Percentiles rank a stretch among this genome's conserved stretches.
Evolutionary conservation across 1,284 basidiomycete genomes (phyloP).

Genomic region (Ustilago loliicola): DNA sequence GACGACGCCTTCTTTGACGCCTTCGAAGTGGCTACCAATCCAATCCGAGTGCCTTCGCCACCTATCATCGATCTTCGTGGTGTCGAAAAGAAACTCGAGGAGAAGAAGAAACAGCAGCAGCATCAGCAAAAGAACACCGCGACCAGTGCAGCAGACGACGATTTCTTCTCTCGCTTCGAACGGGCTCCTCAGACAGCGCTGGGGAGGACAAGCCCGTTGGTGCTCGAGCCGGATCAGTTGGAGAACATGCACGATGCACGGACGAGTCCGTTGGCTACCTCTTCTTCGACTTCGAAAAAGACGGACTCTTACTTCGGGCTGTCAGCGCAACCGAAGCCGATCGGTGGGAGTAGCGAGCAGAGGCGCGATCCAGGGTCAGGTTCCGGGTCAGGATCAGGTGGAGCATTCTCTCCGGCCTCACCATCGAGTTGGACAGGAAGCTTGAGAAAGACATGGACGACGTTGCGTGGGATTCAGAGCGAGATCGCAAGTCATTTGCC

Average conservation of each 20-base stretch:
- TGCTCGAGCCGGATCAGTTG: slow-evolving; percentile 54
- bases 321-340: slow-evolving; percentile 36
- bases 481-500: slow-evolving; percentile 55
- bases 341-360: slow-evolving; percentile 11
- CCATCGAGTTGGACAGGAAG: slow-evolving; percentile 56
- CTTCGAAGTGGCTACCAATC: slow-evolving; percentile 46
- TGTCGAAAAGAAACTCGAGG: slow-evolving; percentile 61
- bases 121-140: slow-evolving; percentile 6
- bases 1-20: slow-evolving; percentile 59
- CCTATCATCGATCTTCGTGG: slow-evolving; percentile 66
- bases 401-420: slow-evolving; percentile 27
- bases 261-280: slow-evolving; percentile 43
- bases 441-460: slow-evolving; percentile 55
- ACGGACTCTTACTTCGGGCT: slow-evolving; percentile 44
- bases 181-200: slow-evolving; percentile 40
- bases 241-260: slow-evolving; percentile 57
- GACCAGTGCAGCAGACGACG: slow-evolving; percentile 36
- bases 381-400: slow-evolving; percentile 1
- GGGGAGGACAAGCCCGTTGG: slow-evolving; percentile 37
- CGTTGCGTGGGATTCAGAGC: slow-evolving; percentile 47
- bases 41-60: slow-evolving; percentile 51
- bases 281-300: slow-evolving; percentile 12
- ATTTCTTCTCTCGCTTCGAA: slow-evolving; percentile 59
- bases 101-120: slow-evolving; percentile 33
- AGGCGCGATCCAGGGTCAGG: slow-evolving; percentile 13